These are phyloP conservation scores for Aegilops sharonensis DNA, from an alignment of 176 grass and related monocot genomes.

Conservation along the genomic window DNA sequence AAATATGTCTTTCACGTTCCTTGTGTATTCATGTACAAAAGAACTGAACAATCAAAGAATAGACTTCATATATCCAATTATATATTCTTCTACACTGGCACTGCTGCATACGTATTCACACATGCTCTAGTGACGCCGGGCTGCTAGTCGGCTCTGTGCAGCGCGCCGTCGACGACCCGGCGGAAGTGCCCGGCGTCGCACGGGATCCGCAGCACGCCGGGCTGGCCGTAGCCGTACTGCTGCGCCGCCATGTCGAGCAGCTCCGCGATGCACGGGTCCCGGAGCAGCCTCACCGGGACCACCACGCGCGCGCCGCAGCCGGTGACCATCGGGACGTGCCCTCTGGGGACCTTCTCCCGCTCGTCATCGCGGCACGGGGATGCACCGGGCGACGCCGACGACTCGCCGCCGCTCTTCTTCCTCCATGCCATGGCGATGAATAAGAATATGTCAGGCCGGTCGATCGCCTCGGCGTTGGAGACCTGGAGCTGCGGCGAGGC, in stretches of 20 bases:
- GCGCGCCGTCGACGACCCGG: constrained; percentile 23
- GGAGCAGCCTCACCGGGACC: constrained; percentile 52
- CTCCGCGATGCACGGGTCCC: constrained; percentile 44
- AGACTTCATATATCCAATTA: not conserved
- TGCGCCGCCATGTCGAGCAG: constrained; percentile 54
- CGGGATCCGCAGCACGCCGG: constrained; percentile 56
- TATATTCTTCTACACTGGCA: not conserved
- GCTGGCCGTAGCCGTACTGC: constrained; percentile 50
- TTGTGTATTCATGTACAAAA: not conserved
- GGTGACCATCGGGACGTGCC: constrained; percentile 49
- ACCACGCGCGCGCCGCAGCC: constrained; percentile 41
- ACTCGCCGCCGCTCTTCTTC: constrained; percentile 9
- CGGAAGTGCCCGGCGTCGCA: constrained; percentile 45
- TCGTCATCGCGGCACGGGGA: not conserved
- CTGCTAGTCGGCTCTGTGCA: not conserved
- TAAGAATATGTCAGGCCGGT: not conserved
- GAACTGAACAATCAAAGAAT: not conserved
- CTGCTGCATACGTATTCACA: not conserved
- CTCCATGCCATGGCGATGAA: constrained; percentile 28
- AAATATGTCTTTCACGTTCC: not conserved
- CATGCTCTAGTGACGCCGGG: not conserved
- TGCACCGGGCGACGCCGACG: not conserved
- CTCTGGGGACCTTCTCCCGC: not conserved
- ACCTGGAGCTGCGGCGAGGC: not conserved
- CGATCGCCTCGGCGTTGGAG: not conserved